A percentile compares a stretch with the other conserved stretches of the same genome.
phyloP scores from a whole-genome alignment of 208 protist genomes.

The Wallacemonas sp. region DNA sequence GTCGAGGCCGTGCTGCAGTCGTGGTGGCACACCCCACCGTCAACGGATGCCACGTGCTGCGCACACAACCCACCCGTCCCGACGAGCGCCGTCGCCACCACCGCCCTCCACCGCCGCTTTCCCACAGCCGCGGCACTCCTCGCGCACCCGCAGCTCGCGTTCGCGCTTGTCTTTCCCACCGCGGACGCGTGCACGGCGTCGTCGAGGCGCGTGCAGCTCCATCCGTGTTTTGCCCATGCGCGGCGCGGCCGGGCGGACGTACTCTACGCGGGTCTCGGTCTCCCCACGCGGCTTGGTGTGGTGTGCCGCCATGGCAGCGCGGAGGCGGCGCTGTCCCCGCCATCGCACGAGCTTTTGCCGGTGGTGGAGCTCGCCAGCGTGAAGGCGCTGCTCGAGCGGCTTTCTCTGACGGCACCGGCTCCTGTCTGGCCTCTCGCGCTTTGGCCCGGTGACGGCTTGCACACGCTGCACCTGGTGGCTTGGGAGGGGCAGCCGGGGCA shows the following conservation, averaged over 20 bases:
- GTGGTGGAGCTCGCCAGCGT: no score
- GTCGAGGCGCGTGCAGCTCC: constrained; percentile 27
- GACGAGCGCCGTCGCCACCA: no score
- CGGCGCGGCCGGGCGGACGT: constrained; percentile 31
- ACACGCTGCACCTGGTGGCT: not conserved
- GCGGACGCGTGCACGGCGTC: no score
- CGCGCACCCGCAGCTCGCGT: constrained; percentile 55
- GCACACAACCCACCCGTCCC: no score
- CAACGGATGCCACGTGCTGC: no score
- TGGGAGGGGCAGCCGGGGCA: not conserved
- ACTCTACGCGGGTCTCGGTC: constrained; percentile 8
- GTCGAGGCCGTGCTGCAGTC: not conserved
- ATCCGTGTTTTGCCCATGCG: constrained; percentile 39
- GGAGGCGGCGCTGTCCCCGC: not conserved
- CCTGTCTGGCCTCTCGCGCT: not conserved
- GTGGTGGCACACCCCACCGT: not conserved
- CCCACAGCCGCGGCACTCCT: constrained; percentile 41
- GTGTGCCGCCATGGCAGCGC: not conserved
- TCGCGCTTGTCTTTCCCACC: constrained; percentile 31
- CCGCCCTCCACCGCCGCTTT: constrained; percentile 28
- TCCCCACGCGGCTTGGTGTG: not conserved
- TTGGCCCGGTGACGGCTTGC: not conserved
- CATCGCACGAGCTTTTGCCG: no score
- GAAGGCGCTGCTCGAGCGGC: not conserved
- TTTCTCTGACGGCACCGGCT: not conserved